Evolutionary conservation across 495 filamentous ascomycete species (phyloP), one percentile per base, ranked within the genome.

Genomic region (Aspergillus taichungensis): DNA sequence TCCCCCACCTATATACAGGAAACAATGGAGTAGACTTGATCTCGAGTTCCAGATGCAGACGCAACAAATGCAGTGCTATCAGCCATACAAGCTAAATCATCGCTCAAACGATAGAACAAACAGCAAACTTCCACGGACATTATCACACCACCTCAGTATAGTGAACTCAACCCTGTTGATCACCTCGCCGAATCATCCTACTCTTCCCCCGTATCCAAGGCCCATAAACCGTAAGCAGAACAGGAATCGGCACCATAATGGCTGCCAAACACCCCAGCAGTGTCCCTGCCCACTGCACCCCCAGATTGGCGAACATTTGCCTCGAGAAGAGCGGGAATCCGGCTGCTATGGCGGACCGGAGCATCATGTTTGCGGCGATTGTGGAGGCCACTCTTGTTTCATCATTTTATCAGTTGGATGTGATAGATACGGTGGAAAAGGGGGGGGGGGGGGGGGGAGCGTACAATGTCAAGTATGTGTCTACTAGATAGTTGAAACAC

Each of bases 321-420:
- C 62, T 76, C 0, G 78, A 67, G 60, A 90, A 92, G 6, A 92
- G 75, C 3, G 87, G 87, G 64, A 90, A 90, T 1, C 72, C 79
- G 5, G 82, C 79, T 28, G 80, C 85, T 40, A 75, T 77, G 6
- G 83, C 61, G 5, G 81, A 86, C 8, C 86, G 82, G 6, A 88
- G 67, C 63, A 90, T 85, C 2, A 85, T 89, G 62, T 91, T 90
- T 14, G 79, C 86, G 8, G 86, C 86, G 39, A 90, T 84, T 31
- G 85, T 84, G 1, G 84, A 87, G 37, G 85, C 84, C 9, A 83
- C 85, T 51, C 69, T 75, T 37, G 38, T 42, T 45, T 5, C 33
- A 30, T 5, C 39, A 38, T 14, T 13, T 12, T 8, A 10, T 6
- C 11, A 12, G 13, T 6, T 30, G 13, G 14, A 13, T 7, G 6